These are phyloP conservation scores for Dalechampia spathulata DNA, from an alignment of 441 rosid genomes.

Conservation along the genomic window DNA sequence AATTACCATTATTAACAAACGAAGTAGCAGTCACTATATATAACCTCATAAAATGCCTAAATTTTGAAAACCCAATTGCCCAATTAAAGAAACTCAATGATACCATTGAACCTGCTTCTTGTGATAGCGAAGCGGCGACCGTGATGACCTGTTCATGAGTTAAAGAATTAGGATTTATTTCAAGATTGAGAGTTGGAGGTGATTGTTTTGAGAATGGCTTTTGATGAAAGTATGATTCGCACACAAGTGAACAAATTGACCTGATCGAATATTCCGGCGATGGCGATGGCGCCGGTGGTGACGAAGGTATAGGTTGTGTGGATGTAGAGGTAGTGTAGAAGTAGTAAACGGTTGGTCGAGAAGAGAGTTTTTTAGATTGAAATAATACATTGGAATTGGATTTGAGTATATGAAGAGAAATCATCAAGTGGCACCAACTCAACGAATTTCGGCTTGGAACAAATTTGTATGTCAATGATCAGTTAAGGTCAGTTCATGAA, in stretches of 20 bases:
- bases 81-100: conserved; percentile 76
- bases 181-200: conserved; percentile 35
- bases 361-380: conserved; percentile 13
- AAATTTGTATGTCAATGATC: too few relatives aligned
- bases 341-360: conserved; percentile 2
- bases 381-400: conserved; percentile 26
- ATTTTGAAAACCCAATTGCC: conserved; percentile 45
- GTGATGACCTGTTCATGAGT: conserved; percentile 68
- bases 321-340: not conserved
- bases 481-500: too few relatives aligned
- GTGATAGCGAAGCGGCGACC: conserved; percentile 63
- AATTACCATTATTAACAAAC: conserved; percentile 49
- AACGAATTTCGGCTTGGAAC: too few relatives aligned
- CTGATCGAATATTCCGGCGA: conserved; percentile 36
- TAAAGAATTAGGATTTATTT: conserved; percentile 37
- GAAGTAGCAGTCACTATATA: conserved; percentile 61
- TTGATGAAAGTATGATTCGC: conserved; percentile 42
- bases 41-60: conserved; percentile 71
- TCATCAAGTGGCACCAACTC: conserved; percentile 27
- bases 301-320: conserved; percentile 7
- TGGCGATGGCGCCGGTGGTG: conserved; percentile 18
- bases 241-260: conserved; percentile 46
- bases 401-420: conserved; percentile 21
- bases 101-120: conserved; percentile 75
- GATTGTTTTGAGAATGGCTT: conserved; percentile 16